Evolutionary conservation across 2,329 filamentous ascomycete species (phyloP), one percentile per base, ranked within the genome.

Genomic region (Sporothrix mexicana): DNA sequence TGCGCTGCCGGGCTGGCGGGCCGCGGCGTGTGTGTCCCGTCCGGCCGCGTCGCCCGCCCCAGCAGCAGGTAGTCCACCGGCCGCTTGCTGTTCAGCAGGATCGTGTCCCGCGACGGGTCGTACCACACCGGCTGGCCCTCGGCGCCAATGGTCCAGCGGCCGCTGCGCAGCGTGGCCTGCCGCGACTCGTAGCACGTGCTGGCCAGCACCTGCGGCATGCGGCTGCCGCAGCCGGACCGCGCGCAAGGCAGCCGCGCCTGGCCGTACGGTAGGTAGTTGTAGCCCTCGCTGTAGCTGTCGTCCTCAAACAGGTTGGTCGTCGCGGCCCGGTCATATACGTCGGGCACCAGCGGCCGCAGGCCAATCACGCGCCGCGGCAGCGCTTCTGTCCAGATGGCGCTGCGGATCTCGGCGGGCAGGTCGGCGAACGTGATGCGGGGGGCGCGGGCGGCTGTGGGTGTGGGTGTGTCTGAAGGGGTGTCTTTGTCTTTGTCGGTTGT

Each of bases 361-460:
- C 69, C 66, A 43, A 74, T 68, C 25, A 74, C 51, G 20, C 72
- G 74, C n/a, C 30, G 17, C 2, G 72, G 69, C 51, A 74, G 49
- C 41, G 69, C 69, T 5, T 20, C 23, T 3, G 15, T 15, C 74
- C 74, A 75, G 55, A 75, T 70, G 41, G 30, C 49, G 2, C 45
- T 25, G 17, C 62, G 72, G 6, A 74, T 45, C 61, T 75, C 74
- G n/a, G 45, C 23, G 0, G 74, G 72, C 8, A 74, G 70, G n/a
- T 13, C 23, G 9, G 59, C 15, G 17, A 74, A 73, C 7, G 36
- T 57, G 61, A 68, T 6, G 49, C 66, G 66, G 6, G 66, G 49
- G 66, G 49, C 1, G 23, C 13, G 13, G 62, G 23, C 0, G 62
- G 20, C 3, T n/a, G 13, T 25, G 3, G 47, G 6, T 1, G 13